phyloP scores from a whole-genome alignment of 495 filamentous ascomycete species.

The Parmelia sp. region DNA sequence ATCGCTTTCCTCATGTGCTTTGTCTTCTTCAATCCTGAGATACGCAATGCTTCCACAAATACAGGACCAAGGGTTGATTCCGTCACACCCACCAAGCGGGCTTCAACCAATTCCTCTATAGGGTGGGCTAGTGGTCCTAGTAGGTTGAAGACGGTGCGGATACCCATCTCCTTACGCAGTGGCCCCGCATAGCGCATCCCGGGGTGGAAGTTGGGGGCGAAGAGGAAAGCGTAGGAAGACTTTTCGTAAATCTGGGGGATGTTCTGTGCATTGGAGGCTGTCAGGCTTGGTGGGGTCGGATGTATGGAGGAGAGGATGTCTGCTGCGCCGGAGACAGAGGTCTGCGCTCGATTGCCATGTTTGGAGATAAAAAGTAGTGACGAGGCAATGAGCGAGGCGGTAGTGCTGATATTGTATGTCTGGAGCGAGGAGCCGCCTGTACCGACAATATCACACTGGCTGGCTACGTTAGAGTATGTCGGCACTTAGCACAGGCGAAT shows the following conservation, averaged over 20 bases:
- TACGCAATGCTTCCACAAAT: slow-evolving; percentile 75
- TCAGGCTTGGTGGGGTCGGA: slow-evolving; percentile 65
- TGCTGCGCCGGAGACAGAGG: slow-evolving; percentile 90
- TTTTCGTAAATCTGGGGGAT: slow-evolving; percentile 61
- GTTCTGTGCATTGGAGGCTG: slow-evolving; percentile 61
- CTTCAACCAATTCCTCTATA: slow-evolving; percentile 70
- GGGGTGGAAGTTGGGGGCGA: slow-evolving; percentile 92
- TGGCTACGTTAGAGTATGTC: not conserved
- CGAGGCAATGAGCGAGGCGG: slow-evolving; percentile 85
- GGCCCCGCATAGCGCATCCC: slow-evolving; percentile 82
- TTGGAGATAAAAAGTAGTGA: slow-evolving; percentile 77
- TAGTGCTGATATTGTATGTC: slow-evolving; percentile 97
- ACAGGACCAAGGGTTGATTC: slow-evolving; percentile 73
- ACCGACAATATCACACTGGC: slow-evolving; percentile 86
- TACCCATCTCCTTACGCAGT: slow-evolving; percentile 76
- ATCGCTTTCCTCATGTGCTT: slow-evolving; percentile 62
- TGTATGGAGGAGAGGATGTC: slow-evolving; percentile 72
- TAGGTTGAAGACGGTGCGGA: slow-evolving; percentile 94
- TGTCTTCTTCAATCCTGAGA: slow-evolving; percentile 56
- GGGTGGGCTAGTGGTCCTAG: slow-evolving; percentile 91
- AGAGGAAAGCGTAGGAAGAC: slow-evolving; percentile 92
- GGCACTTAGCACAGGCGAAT: not conserved
- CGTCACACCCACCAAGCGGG: slow-evolving; percentile 87
- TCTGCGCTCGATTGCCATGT: slow-evolving; percentile 94
- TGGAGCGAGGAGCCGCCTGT: slow-evolving; percentile 94